Percentiles rank a stretch among this genome's conserved stretches.
Evolutionary conservation across 768 basidiomycete species (phyloP).

Genomic region (Pleurotus cornucopiae): DNA sequence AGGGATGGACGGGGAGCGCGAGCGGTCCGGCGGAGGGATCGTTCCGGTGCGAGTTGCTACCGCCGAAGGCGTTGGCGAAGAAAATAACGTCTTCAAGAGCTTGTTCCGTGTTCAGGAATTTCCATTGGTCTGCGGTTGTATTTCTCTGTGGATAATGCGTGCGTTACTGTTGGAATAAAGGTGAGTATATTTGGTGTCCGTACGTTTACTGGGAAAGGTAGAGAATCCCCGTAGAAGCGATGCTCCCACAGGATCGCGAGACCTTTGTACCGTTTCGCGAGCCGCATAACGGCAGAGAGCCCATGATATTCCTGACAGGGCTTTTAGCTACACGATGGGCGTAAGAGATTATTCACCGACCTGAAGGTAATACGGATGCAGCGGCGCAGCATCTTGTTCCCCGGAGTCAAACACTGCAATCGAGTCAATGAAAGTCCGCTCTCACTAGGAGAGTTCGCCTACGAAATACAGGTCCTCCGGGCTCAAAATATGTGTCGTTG

Average conservation of each 20-base stretch:
- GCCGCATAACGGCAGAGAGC: constrained; percentile 41
- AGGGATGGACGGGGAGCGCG: constrained; percentile 32
- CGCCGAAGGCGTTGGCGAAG: constrained; percentile 38
- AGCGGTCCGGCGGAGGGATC: constrained; percentile 9
- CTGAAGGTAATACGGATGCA: constrained; percentile 46
- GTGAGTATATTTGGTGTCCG: constrained; percentile 1
- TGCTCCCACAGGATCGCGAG: constrained; percentile 49
- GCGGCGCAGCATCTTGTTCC: constrained; percentile 43
- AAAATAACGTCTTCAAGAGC: constrained; percentile 46
- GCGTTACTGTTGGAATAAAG: not conserved
- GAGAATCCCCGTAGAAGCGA: constrained; percentile 43
- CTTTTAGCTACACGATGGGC: not conserved
- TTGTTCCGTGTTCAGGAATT: constrained; percentile 44
- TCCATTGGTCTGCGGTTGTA: constrained; percentile 42
- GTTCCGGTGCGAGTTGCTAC: not conserved
- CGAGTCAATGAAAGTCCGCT: not conserved
- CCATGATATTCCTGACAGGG: constrained; percentile 40
- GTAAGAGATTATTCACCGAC: constrained; percentile 13
- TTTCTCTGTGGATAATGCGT: constrained; percentile 25
- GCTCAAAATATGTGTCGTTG: constrained; percentile 41
- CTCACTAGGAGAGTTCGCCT: constrained; percentile 10
- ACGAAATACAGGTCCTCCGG: constrained; percentile 46
- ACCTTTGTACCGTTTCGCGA: constrained; percentile 42
- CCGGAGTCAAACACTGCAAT: constrained; percentile 47
- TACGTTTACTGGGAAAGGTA: constrained; percentile 45